Conservation (phyloP, 2,329 filamentous ascomycete species). For the Dendryphion nanum region DNA sequence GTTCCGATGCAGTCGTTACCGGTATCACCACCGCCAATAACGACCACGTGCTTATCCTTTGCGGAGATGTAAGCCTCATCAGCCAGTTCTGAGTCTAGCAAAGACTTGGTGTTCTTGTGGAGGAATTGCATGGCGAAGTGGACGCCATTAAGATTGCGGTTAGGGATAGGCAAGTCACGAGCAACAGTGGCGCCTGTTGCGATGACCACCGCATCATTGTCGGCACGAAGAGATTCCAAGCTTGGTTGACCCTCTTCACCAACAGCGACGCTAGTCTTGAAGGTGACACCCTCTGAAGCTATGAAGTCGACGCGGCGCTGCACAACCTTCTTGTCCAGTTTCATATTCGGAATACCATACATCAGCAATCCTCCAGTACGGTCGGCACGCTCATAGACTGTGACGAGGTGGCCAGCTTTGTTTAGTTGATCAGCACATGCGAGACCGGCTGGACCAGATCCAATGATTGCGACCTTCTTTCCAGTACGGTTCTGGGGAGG, state of each 20-base stretch:
- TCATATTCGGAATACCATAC: slow-evolving; percentile 99
- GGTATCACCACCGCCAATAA: slow-evolving; percentile 96
- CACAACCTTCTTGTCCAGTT: slow-evolving; percentile 96
- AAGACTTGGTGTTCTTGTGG: slow-evolving; percentile 95
- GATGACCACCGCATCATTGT: slow-evolving; percentile 82
- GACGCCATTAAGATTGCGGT: slow-evolving; percentile 82
- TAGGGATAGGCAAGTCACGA: slow-evolving; percentile 87
- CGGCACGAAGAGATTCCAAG: slow-evolving; percentile 68
- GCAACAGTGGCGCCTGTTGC: slow-evolving; percentile 91
- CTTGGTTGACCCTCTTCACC: slow-evolving; percentile 71
- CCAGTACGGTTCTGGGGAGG: slow-evolving; percentile 78
- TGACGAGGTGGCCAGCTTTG: slow-evolving; percentile 83
- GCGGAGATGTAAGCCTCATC: slow-evolving; percentile 89
- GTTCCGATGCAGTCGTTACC: slow-evolving; percentile 98
- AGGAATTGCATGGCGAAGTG: slow-evolving; percentile 98
- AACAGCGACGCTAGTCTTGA: slow-evolving; percentile 74
- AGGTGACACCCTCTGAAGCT: slow-evolving; percentile 81
- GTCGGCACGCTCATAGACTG: slow-evolving; percentile 89
- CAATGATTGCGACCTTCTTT: slow-evolving; percentile 85
- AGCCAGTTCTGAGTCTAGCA: slow-evolving; percentile 83
- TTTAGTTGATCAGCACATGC: slow-evolving; percentile 92
- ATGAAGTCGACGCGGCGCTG: slow-evolving; percentile 95
- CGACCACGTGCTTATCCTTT: slow-evolving; percentile 92
- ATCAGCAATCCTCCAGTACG: slow-evolving; percentile 89
- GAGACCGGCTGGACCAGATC: slow-evolving; percentile 88